These are phyloP conservation scores for Gnomoniopsis sp. DNA, from an alignment of 2,329 filamentous ascomycete species.

Conservation along the genomic window DNA sequence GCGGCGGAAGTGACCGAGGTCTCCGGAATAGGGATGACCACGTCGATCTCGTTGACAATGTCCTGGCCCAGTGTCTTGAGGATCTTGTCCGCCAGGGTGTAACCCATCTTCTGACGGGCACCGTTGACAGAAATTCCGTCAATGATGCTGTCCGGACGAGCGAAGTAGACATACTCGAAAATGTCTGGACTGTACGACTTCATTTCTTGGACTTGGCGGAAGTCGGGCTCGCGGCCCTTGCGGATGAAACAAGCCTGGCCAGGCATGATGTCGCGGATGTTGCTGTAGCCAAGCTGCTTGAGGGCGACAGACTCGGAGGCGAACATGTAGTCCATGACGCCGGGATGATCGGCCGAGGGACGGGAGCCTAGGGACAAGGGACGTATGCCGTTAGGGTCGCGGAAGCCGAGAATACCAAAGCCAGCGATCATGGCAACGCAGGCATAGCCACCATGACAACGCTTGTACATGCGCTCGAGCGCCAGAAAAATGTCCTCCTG, in stretches of 20 bases:
- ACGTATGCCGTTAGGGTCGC: constrained; percentile 78
- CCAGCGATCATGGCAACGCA: constrained; percentile 82
- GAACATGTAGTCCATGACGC: constrained; percentile 81
- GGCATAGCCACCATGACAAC: constrained; percentile 75
- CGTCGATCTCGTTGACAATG: constrained; percentile 72
- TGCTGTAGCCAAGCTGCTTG: constrained; percentile 72
- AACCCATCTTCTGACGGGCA: constrained; percentile 83
- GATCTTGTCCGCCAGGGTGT: constrained; percentile 73
- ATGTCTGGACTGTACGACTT: constrained; percentile 77
- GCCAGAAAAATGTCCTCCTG: constrained; percentile 74
- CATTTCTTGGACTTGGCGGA: constrained; percentile 68
- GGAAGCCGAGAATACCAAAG: constrained; percentile 75
- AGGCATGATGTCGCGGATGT: constrained; percentile 74
- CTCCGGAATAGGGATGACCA: constrained; percentile 75
- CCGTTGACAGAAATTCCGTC: constrained; percentile 86
- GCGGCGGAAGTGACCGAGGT: constrained; percentile 80
- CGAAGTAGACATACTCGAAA: constrained; percentile 87
- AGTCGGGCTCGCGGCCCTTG: constrained; percentile 71
- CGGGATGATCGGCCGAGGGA: constrained; percentile 57
- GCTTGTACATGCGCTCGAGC: constrained; percentile 68
- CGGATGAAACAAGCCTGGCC: constrained; percentile 83
- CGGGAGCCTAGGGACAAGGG: constrained; percentile 77
- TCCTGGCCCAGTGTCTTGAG: constrained; percentile 64
- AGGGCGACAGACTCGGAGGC: constrained; percentile 86
- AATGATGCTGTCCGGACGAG: constrained; percentile 75